Conservation (phyloP, 208 protist genomes). For the Trypanosoma congolense region DNA sequence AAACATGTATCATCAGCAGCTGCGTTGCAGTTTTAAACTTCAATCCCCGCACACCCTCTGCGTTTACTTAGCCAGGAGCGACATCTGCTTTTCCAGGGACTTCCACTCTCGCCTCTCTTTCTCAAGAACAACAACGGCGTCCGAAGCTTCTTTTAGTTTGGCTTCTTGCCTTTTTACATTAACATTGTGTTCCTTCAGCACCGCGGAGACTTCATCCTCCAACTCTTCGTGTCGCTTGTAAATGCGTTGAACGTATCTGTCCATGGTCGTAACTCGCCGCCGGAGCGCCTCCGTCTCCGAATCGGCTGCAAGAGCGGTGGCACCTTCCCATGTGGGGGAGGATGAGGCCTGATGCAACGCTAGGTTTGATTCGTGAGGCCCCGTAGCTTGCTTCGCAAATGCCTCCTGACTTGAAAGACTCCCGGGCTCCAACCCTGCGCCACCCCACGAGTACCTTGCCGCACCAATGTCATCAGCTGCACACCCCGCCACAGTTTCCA, state of each 20-base stretch:
- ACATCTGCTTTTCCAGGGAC: conserved; percentile 39
- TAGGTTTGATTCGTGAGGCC: not conserved
- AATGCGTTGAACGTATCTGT: conserved; percentile 23
- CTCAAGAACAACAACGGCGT: conserved; percentile 25
- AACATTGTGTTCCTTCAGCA: conserved; percentile 31
- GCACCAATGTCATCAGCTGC: too few relatives aligned
- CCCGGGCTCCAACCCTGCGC: too few relatives aligned
- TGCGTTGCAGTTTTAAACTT: not conserved
- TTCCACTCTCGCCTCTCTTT: conserved; percentile 58
- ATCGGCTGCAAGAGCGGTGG: conserved; percentile 6
- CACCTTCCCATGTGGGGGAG: not conserved
- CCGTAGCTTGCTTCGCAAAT: too few relatives aligned
- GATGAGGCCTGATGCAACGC: not conserved
- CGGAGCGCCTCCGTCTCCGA: conserved; percentile 12
- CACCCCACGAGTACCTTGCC: too few relatives aligned
- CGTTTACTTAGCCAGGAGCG: conserved; percentile 11
- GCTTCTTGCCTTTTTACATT: conserved; percentile 28
- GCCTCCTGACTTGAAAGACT: too few relatives aligned
- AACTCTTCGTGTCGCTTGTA: conserved; percentile 34
- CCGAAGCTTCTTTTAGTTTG: conserved; percentile 21
- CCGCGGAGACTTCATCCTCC: conserved; percentile 35
- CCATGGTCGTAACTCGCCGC: conserved; percentile 9
- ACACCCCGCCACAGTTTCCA: too few relatives aligned
- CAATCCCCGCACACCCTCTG: not conserved
- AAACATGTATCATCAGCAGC: not conserved